phyloP scores from a whole-genome alignment of 2,329 filamentous ascomycete genomes.

The Cytospora leucostoma region DNA sequence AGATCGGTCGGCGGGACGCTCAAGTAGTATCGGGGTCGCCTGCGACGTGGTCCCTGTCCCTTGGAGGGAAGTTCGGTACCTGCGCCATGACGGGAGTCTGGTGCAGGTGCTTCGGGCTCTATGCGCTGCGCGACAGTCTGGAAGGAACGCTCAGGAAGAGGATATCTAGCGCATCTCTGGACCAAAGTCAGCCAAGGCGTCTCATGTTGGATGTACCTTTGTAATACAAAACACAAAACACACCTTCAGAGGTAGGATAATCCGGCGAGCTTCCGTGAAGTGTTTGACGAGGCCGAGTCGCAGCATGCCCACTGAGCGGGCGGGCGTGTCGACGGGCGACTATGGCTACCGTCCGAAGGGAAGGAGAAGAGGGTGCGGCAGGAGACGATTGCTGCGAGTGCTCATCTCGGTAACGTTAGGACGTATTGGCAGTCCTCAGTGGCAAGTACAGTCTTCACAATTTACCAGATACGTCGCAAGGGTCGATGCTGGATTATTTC shows the following conservation, averaged over 20 bases:
- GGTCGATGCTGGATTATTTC: background rate
- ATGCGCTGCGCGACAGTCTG: background rate
- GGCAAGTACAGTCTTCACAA: background rate
- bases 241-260: constrained; percentile 2
- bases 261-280: constrained; percentile 3
- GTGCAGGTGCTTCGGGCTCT: background rate
- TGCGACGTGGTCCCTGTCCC: background rate
- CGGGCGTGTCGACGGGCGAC: background rate
- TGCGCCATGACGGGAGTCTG: background rate
- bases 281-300: constrained; percentile 15
- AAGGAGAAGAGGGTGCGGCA: background rate
- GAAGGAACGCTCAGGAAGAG: background rate
- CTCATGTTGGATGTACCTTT: background rate
- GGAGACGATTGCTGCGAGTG: background rate
- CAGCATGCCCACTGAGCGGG: constrained; percentile 15
- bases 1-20: constrained; percentile 15
- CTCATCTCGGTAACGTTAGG: constrained; percentile 1
- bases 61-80: background rate
- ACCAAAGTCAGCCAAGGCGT: background rate
- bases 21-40: background rate
- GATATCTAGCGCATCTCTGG: background rate
- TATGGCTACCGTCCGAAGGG: background rate
- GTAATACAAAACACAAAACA: background rate
- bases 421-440: background rate
- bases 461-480: background rate